A percentile compares a stretch with the other conserved stretches of the same genome.
These are phyloP conservation scores for Aspergillus costaricaensis DNA, from an alignment of 2,329 filamentous ascomycete species.

Conservation along the genomic window DNA sequence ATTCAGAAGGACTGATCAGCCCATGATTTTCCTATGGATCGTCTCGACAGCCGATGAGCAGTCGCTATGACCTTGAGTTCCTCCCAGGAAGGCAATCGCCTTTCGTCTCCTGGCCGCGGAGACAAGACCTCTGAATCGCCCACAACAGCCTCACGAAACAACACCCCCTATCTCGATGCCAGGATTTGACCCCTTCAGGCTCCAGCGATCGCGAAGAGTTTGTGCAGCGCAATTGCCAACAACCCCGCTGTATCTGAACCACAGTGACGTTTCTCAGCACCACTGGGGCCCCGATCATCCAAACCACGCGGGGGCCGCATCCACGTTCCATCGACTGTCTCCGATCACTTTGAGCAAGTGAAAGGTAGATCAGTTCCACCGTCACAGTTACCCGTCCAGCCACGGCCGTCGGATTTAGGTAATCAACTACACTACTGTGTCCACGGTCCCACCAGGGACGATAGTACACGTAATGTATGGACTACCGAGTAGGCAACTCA, in stretches of 20 bases:
- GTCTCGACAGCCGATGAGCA: background rate
- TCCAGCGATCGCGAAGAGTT: background rate
- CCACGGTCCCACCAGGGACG: background rate
- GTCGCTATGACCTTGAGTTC: background rate
- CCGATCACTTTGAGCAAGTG: background rate
- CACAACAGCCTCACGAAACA: background rate
- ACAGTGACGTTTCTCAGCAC: background rate
- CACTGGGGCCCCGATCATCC: background rate
- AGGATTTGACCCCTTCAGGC: background rate
- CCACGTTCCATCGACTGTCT: background rate
- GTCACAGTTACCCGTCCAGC: background rate
- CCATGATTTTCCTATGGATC: background rate
- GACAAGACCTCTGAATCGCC: background rate
- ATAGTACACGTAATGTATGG: background rate
- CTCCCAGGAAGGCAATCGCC: background rate
- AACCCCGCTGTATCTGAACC: background rate
- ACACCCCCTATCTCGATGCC: background rate
- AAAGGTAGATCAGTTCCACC: background rate
- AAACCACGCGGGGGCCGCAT: background rate
- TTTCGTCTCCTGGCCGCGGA: too few relatives aligned
- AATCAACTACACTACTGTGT: background rate
- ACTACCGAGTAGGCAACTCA: too few relatives aligned
- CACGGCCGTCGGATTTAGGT: background rate
- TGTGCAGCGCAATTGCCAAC: background rate
- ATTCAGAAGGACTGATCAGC: slow-evolving; percentile 1